These are phyloP conservation scores for Penicillium cataractarum DNA, from an alignment of 495 filamentous ascomycete species.

Conservation along the genomic window DNA sequence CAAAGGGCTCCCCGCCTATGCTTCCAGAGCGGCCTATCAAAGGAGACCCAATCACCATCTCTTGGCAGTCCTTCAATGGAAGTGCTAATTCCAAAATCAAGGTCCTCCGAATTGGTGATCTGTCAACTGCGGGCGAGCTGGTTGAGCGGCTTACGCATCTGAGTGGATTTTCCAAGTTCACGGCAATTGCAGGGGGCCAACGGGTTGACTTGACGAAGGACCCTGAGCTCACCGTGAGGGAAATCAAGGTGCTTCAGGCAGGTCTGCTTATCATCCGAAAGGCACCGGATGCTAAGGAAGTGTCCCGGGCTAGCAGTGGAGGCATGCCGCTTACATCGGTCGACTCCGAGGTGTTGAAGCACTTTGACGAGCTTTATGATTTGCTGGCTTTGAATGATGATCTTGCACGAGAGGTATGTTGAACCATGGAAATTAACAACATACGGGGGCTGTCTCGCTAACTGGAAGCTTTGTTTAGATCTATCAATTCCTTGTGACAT, in stretches of 20 bases:
- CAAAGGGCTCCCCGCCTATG: conserved; percentile 40
- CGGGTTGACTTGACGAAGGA: conserved; percentile 49
- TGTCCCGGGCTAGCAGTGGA: conserved; percentile 25
- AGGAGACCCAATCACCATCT: conserved; percentile 66
- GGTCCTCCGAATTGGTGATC: conserved; percentile 62
- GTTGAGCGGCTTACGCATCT: conserved; percentile 62
- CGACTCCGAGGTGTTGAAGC: conserved; percentile 76
- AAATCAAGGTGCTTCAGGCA: conserved; percentile 50
- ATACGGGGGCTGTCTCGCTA: not conserved
- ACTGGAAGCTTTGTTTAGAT: conserved; percentile 52
- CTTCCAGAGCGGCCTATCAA: conserved; percentile 46
- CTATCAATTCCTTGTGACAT: conserved; percentile 71
- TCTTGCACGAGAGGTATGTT: conserved; percentile 65
- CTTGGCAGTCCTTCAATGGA: conserved; percentile 74
- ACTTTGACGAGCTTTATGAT: conserved; percentile 84
- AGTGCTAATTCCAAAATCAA: conserved; percentile 57
- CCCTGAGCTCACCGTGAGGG: conserved; percentile 40
- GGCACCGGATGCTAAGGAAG: conserved; percentile 42
- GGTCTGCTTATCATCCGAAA: conserved; percentile 63
- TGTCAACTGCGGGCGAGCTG: conserved; percentile 71
- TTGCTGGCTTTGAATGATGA: conserved; percentile 76
- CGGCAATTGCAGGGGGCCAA: conserved; percentile 53
- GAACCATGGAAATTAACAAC: not conserved
- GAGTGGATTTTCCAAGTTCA: conserved; percentile 74
- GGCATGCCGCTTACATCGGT: conserved; percentile 51